Conservation (phyloP, 257 asterid species). For the Osmanthus fragrans region DNA sequence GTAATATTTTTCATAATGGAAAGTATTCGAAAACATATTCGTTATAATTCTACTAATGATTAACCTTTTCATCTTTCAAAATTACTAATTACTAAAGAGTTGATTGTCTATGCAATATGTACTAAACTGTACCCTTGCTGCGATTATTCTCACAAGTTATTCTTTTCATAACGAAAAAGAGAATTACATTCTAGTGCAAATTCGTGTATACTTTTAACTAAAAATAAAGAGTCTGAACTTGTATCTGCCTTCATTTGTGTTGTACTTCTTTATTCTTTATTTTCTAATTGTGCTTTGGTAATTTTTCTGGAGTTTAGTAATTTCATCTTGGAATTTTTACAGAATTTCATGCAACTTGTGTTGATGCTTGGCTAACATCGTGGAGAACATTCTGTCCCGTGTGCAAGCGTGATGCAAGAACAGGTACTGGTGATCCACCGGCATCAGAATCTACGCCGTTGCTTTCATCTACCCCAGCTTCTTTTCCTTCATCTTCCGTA, state of each 20-base stretch:
- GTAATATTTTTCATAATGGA: not conserved
- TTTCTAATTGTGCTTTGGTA: too few relatives aligned
- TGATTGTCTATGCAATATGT: too few relatives aligned
- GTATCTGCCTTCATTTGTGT: too few relatives aligned
- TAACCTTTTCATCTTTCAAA: too few relatives aligned
- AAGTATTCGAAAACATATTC: not conserved
- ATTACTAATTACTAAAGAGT: too few relatives aligned
- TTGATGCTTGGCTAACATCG: conserved; percentile 80
- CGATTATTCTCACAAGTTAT: too few relatives aligned
- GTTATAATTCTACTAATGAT: not conserved
- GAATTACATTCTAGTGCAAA: too few relatives aligned
- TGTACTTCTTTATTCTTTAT: too few relatives aligned
- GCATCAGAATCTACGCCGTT: conserved; percentile 84
- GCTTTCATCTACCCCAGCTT: conserved; percentile 43
- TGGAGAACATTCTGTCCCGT: conserved; percentile 94
- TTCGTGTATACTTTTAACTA: too few relatives aligned
- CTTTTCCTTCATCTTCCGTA: conserved; percentile 36
- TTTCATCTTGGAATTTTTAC: conserved; percentile 19
- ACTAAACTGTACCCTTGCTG: too few relatives aligned
- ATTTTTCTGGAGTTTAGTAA: conserved; percentile 1
- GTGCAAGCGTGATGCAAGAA: conserved; percentile 83
- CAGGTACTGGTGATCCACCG: conserved; percentile 51
- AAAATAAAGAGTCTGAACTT: too few relatives aligned
- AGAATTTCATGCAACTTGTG: conserved; percentile 75
- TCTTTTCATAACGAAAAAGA: too few relatives aligned